Evolutionary conservation across 176 grass and related monocot genomes (phyloP).

Genomic region (Musa itinerans): DNA sequence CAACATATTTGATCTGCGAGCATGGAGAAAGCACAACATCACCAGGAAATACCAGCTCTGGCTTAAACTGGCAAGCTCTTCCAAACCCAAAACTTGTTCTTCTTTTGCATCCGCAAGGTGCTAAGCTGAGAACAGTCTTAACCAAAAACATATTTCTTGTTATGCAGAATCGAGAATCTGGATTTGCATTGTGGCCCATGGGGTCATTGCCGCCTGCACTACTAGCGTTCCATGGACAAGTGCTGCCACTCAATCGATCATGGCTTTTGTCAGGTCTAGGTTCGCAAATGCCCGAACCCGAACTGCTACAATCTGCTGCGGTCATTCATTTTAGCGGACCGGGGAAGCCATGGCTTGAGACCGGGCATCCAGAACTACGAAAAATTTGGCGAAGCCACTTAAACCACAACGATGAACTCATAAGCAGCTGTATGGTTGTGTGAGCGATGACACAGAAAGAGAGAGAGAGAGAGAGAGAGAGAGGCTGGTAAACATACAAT

Average conservation of each 20-base stretch:
- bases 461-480: too few species aligned
- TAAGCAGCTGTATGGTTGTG: conserved; percentile 55
- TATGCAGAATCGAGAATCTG: conserved; percentile 65
- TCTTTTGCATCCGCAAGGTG: not conserved
- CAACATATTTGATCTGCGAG: conserved; percentile 59
- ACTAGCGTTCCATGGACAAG: conserved; percentile 54
- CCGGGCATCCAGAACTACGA: conserved; percentile 45
- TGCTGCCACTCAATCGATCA: conserved; percentile 38
- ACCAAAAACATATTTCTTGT: not conserved
- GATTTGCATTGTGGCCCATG: conserved; percentile 54
- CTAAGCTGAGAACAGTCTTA: not conserved
- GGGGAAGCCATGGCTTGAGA: conserved; percentile 85
- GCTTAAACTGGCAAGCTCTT: conserved; percentile 55
- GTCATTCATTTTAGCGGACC: conserved; percentile 92
- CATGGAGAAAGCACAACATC: conserved; percentile 60
- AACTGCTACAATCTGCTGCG: conserved; percentile 35
- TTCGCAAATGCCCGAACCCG: conserved; percentile 28
- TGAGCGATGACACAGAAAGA: conserved; percentile 1
- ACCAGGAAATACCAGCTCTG: conserved; percentile 58
- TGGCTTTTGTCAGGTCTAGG: conserved; percentile 74
- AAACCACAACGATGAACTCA: conserved; percentile 56
- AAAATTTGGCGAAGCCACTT: conserved; percentile 59
- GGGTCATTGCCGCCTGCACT: conserved; percentile 65
- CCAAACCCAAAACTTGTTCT: not conserved
- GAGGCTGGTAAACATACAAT: not conserved